Percentiles rank a stretch among this genome's conserved stretches.
These are phyloP conservation scores for Saturnispora mendoncae DNA, from an alignment of 805 yeast genomes.

Conservation along the genomic window DNA sequence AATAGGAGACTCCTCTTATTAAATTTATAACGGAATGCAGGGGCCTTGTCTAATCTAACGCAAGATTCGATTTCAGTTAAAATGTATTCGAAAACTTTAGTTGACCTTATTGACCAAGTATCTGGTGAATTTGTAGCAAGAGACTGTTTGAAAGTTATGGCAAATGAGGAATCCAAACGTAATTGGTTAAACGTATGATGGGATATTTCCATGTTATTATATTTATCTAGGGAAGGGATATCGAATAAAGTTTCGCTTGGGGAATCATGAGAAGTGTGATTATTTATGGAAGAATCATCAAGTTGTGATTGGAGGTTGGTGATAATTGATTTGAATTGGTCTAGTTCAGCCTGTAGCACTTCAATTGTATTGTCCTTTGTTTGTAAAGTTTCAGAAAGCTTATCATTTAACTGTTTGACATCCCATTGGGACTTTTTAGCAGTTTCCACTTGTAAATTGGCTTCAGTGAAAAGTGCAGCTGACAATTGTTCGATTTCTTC, in stretches of 20 bases:
- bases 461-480: constrained; percentile 71
- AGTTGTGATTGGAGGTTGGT: constrained; percentile 27
- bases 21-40: constrained; percentile 48
- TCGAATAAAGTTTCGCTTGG: constrained; percentile 16
- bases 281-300: too few relatives aligned
- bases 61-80: constrained; percentile 76
- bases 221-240: constrained; percentile 15
- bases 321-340: constrained; percentile 52
- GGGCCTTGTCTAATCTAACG: constrained; percentile 52
- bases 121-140: constrained; percentile 17
- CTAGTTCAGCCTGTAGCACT: constrained; percentile 57
- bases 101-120: constrained; percentile 33
- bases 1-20: constrained; percentile 49
- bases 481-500: constrained; percentile 75
- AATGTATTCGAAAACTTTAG: constrained; percentile 54
- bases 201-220: constrained; percentile 22
- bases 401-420: constrained; percentile 49
- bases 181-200: constrained; percentile 27
- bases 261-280: constrained; percentile 4
- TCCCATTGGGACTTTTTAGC: constrained; percentile 63
- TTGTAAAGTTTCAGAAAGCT: constrained; percentile 41
- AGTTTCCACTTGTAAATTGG: constrained; percentile 74
- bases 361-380: constrained; percentile 66
- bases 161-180: constrained; percentile 38
- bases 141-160: constrained; percentile 37